These are phyloP conservation scores for Backusella australiensis DNA, from an alignment of 192 early-diverging fungal species.

Conservation along the genomic window DNA sequence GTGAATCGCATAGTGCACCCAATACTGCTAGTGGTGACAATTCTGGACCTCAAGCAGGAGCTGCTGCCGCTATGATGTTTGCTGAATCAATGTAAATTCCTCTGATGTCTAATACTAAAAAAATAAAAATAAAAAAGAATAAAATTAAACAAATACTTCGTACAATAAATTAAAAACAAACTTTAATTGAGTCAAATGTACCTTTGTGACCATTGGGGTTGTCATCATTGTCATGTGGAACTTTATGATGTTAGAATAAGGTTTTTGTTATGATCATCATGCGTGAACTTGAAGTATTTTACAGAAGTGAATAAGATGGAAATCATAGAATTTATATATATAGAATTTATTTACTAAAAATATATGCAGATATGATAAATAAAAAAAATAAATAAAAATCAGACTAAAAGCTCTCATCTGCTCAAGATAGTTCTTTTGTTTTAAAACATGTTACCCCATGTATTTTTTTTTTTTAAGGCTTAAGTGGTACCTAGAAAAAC, in stretches of 20 bases:
- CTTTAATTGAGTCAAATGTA: background rate
- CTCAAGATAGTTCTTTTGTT: no score
- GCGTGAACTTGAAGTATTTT: no score
- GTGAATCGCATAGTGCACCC: background rate
- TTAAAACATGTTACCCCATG: no score
- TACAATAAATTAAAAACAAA: background rate
- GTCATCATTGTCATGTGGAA: background rate
- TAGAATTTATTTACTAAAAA: no score
- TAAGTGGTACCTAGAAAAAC: no score
- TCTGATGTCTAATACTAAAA: background rate
- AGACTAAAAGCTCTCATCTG: no score
- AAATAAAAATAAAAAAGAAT: background rate
- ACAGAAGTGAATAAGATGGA: no score
- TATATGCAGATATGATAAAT: no score
- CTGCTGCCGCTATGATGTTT: slow-evolving; percentile 24
- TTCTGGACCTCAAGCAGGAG: slow-evolving; percentile 2
- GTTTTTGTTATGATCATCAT: background rate
- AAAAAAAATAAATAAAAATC: no score
- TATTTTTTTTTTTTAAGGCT: no score
- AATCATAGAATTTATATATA: no score
- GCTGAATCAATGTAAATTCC: slow-evolving; percentile 7
- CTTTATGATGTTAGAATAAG: background rate
- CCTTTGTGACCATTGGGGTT: background rate
- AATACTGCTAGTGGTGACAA: background rate
- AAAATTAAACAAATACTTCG: no score